Conservation (phyloP, 2,329 filamentous ascomycete species). For the Hypoxylon sp. region DNA sequence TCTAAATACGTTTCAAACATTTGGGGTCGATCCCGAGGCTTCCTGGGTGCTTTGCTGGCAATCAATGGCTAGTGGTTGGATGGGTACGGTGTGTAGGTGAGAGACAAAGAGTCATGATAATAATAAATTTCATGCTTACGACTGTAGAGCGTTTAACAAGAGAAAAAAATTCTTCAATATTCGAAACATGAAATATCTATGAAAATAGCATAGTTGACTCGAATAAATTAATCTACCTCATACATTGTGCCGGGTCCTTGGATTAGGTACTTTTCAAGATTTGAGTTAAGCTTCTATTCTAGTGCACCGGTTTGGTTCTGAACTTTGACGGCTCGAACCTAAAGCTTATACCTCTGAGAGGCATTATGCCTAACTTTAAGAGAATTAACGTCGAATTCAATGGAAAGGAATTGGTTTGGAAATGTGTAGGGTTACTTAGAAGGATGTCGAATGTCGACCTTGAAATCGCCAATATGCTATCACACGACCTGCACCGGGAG, state of each 20-base stretch:
- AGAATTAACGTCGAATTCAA: slow-evolving; percentile 8
- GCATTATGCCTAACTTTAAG: neutral
- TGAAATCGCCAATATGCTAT: slow-evolving; percentile 14
- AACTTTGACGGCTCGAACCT: slow-evolving; percentile 35
- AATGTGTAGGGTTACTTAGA: slow-evolving; percentile 6
- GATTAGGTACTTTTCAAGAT: too few species aligned
- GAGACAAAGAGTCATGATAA: slow-evolving; percentile 15
- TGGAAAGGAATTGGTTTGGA: neutral
- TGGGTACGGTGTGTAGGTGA: slow-evolving; percentile 20
- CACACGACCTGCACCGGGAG: slow-evolving; percentile 24
- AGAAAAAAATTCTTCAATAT: neutral
- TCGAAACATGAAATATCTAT: neutral
- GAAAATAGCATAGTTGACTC: neutral
- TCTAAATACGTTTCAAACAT: slow-evolving; percentile 29
- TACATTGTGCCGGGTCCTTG: slow-evolving; percentile 15
- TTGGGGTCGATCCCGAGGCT: slow-evolving; percentile 40
- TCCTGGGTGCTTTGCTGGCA: slow-evolving; percentile 22
- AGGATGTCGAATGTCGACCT: slow-evolving; percentile 1
- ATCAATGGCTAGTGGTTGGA: slow-evolving; percentile 30
- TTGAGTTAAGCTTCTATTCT: slow-evolving; percentile 38
- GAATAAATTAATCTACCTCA: slow-evolving; percentile 6
- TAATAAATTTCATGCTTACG: slow-evolving; percentile 27
- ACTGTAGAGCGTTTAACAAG: slow-evolving; percentile 16
- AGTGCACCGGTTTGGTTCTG: slow-evolving; percentile 2
- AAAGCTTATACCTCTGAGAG: slow-evolving; percentile 7